phyloP scores from a whole-genome alignment of 139 green algal species.

The Chlorella sorokiniana region DNA sequence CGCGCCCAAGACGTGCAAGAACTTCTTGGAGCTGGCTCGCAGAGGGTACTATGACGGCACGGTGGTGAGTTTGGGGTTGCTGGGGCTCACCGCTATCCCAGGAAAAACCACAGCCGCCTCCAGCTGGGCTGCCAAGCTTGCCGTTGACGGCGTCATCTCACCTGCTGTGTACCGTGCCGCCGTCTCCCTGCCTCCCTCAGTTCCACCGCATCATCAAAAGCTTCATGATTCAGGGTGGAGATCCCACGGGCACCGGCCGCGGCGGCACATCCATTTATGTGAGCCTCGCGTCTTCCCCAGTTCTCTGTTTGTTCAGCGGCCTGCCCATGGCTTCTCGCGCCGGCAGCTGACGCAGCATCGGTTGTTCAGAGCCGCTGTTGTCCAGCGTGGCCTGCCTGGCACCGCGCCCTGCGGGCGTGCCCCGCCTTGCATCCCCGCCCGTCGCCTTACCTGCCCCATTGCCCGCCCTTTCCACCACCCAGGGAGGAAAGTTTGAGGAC shows the following conservation, averaged over 20 bases:
- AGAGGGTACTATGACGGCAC: conserved; percentile 93
- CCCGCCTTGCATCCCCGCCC: too few relatives aligned
- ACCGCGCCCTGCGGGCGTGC: too few relatives aligned
- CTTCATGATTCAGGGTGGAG: conserved; percentile 97
- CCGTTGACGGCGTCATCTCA: not conserved
- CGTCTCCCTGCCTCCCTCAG: not conserved
- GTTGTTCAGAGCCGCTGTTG: too few relatives aligned
- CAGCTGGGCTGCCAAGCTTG: not conserved
- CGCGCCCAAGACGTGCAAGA: conserved; percentile 77
- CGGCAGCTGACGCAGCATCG: too few relatives aligned
- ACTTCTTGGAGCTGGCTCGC: conserved; percentile 88
- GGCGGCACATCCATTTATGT: conserved; percentile 91
- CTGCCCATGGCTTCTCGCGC: too few relatives aligned
- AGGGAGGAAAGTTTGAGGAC: conserved; percentile 78
- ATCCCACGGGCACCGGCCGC: conserved; percentile 92
- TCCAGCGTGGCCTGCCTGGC: too few relatives aligned
- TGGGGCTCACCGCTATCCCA: not conserved
- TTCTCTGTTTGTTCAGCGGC: too few relatives aligned
- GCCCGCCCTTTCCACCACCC: too few relatives aligned
- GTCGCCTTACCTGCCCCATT: too few relatives aligned
- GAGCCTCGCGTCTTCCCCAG: too few relatives aligned
- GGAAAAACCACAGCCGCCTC: not conserved
- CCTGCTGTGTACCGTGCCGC: not conserved
- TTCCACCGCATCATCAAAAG: conserved; percentile 85
- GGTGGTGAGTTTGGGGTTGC: conserved; percentile 32